Conservation (phyloP, 345 rosid genomes). For the Litchi chinensis region DNA sequence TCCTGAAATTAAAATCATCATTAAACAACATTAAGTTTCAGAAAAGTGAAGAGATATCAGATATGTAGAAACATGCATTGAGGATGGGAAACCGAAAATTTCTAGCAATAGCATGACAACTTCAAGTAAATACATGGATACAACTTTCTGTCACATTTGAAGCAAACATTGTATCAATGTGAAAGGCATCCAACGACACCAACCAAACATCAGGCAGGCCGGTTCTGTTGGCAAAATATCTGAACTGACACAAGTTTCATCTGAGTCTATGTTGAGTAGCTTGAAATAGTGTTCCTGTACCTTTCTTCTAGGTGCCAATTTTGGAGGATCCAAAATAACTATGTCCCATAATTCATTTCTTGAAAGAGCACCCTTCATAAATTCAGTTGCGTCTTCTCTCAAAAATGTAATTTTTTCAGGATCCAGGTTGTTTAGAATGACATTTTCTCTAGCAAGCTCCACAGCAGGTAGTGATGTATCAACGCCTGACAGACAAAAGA, state of each 20-base stretch:
- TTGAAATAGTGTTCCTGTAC: slow-evolving; percentile 29
- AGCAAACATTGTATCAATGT: neutral
- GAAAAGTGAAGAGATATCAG: neutral
- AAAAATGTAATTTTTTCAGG: slow-evolving; percentile 58
- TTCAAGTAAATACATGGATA: neutral
- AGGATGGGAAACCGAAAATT: neutral
- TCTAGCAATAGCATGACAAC: neutral
- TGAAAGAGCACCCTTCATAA: slow-evolving; percentile 76
- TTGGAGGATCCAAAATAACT: slow-evolving; percentile 89
- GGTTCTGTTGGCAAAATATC: neutral
- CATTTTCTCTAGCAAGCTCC: slow-evolving; percentile 87
- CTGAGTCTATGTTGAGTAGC: neutral
- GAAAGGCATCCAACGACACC: neutral
- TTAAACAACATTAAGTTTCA: neutral
- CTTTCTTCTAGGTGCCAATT: slow-evolving; percentile 82
- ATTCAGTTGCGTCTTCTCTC: slow-evolving; percentile 72
- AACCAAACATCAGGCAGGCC: neutral
- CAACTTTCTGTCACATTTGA: neutral
- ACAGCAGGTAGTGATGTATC: slow-evolving; percentile 85
- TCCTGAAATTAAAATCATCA: slow-evolving; percentile 46
- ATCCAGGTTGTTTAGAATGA: slow-evolving; percentile 70
- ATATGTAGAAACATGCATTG: neutral
- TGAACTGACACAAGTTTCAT: slow-evolving; percentile 6
- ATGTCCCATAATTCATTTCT: slow-evolving; percentile 87
- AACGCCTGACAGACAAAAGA: slow-evolving; percentile 50